phyloP scores from a whole-genome alignment of 73 alveolate genomes.

The Paraurostyla sp. region DNA sequence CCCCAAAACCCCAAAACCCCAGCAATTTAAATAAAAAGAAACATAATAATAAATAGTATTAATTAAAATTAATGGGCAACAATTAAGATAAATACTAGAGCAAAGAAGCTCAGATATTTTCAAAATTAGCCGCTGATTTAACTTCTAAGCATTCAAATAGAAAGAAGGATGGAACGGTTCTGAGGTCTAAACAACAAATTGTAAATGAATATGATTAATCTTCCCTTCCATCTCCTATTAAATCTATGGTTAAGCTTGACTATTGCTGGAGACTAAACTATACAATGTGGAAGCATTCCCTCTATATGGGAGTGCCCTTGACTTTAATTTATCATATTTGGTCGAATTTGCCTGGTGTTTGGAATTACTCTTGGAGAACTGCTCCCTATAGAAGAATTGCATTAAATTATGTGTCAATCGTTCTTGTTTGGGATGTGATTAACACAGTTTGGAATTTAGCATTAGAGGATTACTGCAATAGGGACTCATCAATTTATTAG shows the following conservation, averaged over 20 bases:
- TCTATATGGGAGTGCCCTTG: not conserved
- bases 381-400: not conserved
- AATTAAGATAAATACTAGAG: not conserved
- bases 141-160: no score
- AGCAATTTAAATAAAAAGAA: no score
- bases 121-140: not conserved
- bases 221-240: constrained; percentile 8
- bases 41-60: not conserved
- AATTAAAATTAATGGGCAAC: not conserved
- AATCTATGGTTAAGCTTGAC: not conserved
- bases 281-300: constrained; percentile 36
- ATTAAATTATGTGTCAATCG: not conserved
- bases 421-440: not conserved
- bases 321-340: constrained; percentile 30
- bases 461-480: constrained; percentile 38
- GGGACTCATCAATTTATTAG: not conserved
- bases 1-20: no score
- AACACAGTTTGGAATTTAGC: not conserved
- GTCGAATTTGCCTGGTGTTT: not conserved
- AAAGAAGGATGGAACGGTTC: constrained; percentile 27
- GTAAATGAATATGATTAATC: not conserved
- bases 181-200: constrained; percentile 13
- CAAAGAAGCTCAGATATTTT: not conserved
- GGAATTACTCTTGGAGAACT: not conserved
- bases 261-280: constrained; percentile 53